A percentile compares a stretch with the other conserved stretches of the same genome.
These are phyloP conservation scores for Alternaria postmessia DNA, from an alignment of 2,329 filamentous ascomycete genomes.

Conservation along the genomic window DNA sequence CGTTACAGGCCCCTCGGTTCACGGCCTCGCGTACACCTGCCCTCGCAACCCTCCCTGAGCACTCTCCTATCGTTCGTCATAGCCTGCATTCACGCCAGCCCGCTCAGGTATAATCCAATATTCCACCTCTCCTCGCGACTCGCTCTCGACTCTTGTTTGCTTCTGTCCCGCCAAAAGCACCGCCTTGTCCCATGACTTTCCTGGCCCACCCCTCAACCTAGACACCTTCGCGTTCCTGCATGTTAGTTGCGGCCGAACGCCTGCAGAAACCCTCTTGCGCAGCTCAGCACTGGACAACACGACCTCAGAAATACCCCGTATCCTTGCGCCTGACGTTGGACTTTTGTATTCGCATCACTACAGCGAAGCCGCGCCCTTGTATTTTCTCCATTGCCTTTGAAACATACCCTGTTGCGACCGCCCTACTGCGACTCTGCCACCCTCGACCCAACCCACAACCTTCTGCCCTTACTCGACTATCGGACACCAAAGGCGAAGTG, in stretches of 20 bases:
- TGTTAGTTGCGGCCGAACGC: not conserved
- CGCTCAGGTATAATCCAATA: conserved; percentile 24
- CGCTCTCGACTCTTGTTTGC: conserved; percentile 1
- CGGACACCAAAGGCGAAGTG: conserved; percentile 6
- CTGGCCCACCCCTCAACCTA: conserved; percentile 1
- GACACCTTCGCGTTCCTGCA: not conserved
- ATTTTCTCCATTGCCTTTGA: conserved; percentile 6
- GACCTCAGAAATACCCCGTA: not conserved
- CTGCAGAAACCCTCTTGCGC: not conserved
- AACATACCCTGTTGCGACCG: conserved; percentile 7
- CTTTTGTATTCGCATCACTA: conserved; percentile 7
- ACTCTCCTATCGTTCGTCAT: conserved; percentile 25
- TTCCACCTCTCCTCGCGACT: conserved; percentile 18
- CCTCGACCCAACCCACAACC: not conserved
- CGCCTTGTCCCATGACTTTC: conserved; percentile 2
- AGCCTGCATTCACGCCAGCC: conserved; percentile 23
- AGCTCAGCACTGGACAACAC: not conserved
- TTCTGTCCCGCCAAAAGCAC: conserved; percentile 5
- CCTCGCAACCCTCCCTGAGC: conserved; percentile 12
- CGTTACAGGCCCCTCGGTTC: conserved; percentile 13
- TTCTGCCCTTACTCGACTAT: not conserved
- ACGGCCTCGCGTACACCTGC: conserved; percentile 22
- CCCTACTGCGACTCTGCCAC: not conserved
- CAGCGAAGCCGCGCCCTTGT: conserved; percentile 1
- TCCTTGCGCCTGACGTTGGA: not conserved